Percentiles rank a stretch among this genome's conserved stretches.
Evolutionary conservation across 768 basidiomycete species (phyloP).

Genomic region (Tephrocybe sp.): DNA sequence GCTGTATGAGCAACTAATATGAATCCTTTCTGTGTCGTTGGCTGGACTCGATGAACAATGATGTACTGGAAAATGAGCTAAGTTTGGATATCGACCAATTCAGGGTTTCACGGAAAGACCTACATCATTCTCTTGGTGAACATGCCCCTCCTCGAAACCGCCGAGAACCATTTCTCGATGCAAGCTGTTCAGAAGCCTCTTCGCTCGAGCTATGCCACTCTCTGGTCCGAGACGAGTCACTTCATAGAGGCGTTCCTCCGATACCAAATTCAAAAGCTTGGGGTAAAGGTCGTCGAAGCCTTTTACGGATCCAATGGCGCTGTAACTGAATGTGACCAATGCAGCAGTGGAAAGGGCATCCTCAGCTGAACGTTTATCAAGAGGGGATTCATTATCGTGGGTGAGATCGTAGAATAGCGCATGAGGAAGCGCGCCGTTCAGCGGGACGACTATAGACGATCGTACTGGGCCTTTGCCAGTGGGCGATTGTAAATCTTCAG

Average conservation of each 20-base stretch:
- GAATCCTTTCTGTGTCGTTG: constrained; percentile 87
- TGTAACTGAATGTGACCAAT: constrained; percentile 86
- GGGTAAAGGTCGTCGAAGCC: constrained; percentile 98
- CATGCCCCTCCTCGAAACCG: constrained; percentile 88
- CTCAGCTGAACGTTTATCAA: constrained; percentile 89
- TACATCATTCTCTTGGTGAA: constrained; percentile 95
- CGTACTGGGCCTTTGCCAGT: constrained; percentile 79
- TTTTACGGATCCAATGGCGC: constrained; percentile 90
- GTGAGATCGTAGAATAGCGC: constrained; percentile 94
- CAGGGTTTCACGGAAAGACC: constrained; percentile 34
- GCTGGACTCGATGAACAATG: constrained; percentile 88
- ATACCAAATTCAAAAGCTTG: constrained; percentile 86
- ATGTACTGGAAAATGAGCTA: constrained; percentile 66
- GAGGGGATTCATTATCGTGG: constrained; percentile 94
- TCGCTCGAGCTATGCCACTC: constrained; percentile 56
- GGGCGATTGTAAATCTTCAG: constrained; percentile 76
- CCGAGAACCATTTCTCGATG: constrained; percentile 91
- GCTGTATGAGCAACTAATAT: constrained; percentile 90
- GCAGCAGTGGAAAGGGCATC: constrained; percentile 94
- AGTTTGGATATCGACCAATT: not conserved
- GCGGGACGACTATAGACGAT: constrained; percentile 69
- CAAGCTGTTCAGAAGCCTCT: constrained; percentile 79
- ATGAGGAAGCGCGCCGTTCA: constrained; percentile 87
- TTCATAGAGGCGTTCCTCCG: constrained; percentile 79
- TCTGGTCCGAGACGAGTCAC: constrained; percentile 52